Evolutionary conservation across 148 eudicot species (phyloP), one percentile per base, ranked within the genome.

Genomic region (Rhododendron mucronatum): DNA sequence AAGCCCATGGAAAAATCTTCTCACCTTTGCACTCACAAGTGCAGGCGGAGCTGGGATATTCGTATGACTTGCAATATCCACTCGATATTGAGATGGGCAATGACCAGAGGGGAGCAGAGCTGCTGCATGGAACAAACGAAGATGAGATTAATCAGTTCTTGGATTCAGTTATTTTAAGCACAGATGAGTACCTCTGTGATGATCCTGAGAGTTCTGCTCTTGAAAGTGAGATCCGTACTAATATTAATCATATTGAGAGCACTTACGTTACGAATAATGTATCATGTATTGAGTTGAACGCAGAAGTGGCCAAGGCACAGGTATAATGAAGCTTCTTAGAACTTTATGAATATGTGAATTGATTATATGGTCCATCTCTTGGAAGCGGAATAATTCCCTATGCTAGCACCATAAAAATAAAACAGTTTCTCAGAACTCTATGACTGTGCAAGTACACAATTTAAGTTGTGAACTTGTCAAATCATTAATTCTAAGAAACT

Each of bases 251-350:
- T 26, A 11, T 33, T 11, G 82, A 86, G 83, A 87, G 71, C 45
- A 48, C 82, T 59, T 82, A 55, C 76, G 74, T 37, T 30, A 91
- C 90, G 82, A 93, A 90, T 77, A 87, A 86, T 88, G 94, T 90
- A 82, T 93, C 94, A n/a, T 87, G 89, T 71, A 88, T 91, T 71
- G 93, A 91, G 80, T 90, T 94, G 59, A 92, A 93, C 85, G 87
- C 87, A 10, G 93, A 92, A 84, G 88, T 89, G 78, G 78, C 87
- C 65, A 92, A 90, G 33, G 82, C 41, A 74, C 86, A 73, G 90
- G 92, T 88, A 89, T 80, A 20, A 11, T 76, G 78, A 76, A 86
- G 48, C 78, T 45, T 69, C 35, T 59, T 28, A 59, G 3, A 75
- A 75, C 79, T 35, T 69, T 18, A 6, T 15, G 12, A 20, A 37